Evolutionary conservation across 805 yeast genomes (phyloP).

Genomic region (Dipodascopsis uninucleata): DNA sequence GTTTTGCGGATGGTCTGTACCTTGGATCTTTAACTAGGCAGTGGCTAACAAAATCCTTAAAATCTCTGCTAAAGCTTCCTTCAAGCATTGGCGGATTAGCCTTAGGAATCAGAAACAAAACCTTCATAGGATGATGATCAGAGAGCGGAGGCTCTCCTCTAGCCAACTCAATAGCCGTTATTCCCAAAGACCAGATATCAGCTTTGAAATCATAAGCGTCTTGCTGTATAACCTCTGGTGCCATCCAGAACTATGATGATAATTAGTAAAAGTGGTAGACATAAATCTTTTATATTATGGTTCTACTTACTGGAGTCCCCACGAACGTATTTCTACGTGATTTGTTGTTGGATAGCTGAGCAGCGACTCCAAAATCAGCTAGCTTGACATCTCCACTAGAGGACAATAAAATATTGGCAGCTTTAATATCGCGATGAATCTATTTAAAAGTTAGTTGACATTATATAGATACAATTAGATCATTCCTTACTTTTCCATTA

Average conservation of each 20-base stretch:
- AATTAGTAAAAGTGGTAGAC: not conserved
- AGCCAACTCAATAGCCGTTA: slow-evolving; percentile 70
- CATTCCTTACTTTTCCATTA: slow-evolving; percentile 45
- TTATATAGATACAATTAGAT: slow-evolving; percentile 40
- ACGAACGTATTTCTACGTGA: slow-evolving; percentile 47
- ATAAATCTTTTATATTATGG: not conserved
- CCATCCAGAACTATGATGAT: slow-evolving; percentile 87
- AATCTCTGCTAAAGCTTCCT: slow-evolving; percentile 44
- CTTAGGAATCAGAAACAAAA: slow-evolving; percentile 49
- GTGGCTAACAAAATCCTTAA: slow-evolving; percentile 61
- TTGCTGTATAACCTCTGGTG: slow-evolving; percentile 95
- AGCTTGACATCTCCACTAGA: slow-evolving; percentile 72
- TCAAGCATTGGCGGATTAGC: slow-evolving; percentile 45
- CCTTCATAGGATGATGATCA: slow-evolving; percentile 54
- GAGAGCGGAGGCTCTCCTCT: slow-evolving; percentile 69
- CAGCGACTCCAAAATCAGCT: slow-evolving; percentile 96
- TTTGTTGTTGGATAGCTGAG: slow-evolving; percentile 60
- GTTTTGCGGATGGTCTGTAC: slow-evolving; percentile 60
- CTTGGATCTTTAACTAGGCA: slow-evolving; percentile 73
- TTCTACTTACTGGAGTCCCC: slow-evolving; percentile 39
- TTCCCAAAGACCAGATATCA: slow-evolving; percentile 77
- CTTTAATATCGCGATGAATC: slow-evolving; percentile 90
- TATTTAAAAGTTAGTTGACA: slow-evolving; percentile 30
- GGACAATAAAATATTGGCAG: slow-evolving; percentile 80
- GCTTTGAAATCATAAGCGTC: slow-evolving; percentile 69